Conservation (phyloP, 129 eudicot genomes). For the Cynara cardunculus region DNA sequence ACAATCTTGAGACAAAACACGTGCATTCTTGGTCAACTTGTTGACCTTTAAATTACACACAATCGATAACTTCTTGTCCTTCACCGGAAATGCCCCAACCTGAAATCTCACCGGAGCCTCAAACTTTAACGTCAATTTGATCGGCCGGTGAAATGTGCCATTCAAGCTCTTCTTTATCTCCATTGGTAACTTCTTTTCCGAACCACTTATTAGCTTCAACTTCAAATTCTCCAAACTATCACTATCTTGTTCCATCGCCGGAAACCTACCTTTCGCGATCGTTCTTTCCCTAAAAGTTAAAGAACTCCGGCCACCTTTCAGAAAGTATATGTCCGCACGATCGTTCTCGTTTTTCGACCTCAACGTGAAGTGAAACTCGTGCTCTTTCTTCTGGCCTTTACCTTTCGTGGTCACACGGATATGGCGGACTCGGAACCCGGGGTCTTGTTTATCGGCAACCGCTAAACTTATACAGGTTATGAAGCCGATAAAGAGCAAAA, state of each 20-base stretch:
- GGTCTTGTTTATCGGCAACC: conserved; percentile 27
- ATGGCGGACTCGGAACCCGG: conserved; percentile 42
- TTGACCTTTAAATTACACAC: conserved; percentile 54
- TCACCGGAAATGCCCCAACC: conserved; percentile 50
- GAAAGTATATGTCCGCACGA: background rate
- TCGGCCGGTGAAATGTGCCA: conserved; percentile 33
- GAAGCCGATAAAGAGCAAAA: conserved; percentile 26
- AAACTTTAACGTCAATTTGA: conserved; percentile 30
- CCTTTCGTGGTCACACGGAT: conserved; percentile 33
- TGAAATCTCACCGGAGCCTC: conserved; percentile 53
- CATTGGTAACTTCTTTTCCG: conserved; percentile 28
- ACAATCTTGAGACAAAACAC: conserved; percentile 48
- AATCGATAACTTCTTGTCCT: conserved; percentile 53
- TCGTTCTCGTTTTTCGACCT: conserved; percentile 12
- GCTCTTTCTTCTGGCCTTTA: conserved; percentile 3
- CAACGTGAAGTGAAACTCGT: conserved; percentile 10
- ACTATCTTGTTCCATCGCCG: conserved; percentile 45
- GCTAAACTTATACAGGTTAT: conserved; percentile 37
- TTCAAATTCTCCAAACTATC: conserved; percentile 24
- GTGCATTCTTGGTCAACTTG: conserved; percentile 33
- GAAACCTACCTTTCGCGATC: conserved; percentile 44
- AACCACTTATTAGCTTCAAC: conserved; percentile 8
- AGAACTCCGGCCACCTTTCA: background rate
- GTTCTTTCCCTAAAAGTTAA: conserved; percentile 3
- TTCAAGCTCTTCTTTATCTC: conserved; percentile 42